Conservation (phyloP, 1,284 basidiomycete genomes). For the Pseudozyma hubeiensis region DNA sequence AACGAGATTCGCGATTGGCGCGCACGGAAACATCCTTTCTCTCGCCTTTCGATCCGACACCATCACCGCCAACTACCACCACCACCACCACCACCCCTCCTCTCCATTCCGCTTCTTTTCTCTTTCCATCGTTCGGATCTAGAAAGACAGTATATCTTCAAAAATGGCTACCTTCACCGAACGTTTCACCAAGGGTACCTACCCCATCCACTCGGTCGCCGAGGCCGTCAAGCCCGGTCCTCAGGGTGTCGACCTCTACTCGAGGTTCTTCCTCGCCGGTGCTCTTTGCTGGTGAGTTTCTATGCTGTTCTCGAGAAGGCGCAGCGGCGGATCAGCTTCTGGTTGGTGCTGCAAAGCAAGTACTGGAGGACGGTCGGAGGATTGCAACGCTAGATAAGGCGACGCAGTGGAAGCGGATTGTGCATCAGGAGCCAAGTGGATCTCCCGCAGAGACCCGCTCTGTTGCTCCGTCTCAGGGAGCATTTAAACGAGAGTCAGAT, state of each 20-base stretch:
- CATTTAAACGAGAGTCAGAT: no score
- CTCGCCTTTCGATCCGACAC: neutral
- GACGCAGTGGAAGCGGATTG: no score
- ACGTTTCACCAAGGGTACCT: conserved; percentile 56
- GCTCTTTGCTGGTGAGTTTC: conserved; percentile 76
- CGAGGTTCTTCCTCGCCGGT: conserved; percentile 80
- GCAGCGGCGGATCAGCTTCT: no score
- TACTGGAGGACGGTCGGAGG: no score
- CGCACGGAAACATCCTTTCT: conserved; percentile 19
- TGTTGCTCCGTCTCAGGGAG: no score
- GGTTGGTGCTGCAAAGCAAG: no score
- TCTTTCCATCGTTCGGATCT: neutral
- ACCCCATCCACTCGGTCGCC: conserved; percentile 60
- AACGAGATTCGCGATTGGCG: neutral
- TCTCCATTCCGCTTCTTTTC: neutral
- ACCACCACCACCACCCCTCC: conserved; percentile 13
- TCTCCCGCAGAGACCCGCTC: no score
- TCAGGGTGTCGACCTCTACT: conserved; percentile 69
- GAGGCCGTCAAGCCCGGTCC: conserved; percentile 58
- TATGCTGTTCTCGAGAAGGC: no score
- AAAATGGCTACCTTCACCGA: conserved; percentile 55
- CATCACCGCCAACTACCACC: conserved; percentile 8
- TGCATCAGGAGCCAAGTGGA: no score
- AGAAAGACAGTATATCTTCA: neutral
- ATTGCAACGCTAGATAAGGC: no score